Evolutionary conservation across 2,329 filamentous ascomycete genomes (phyloP), one percentile per base, ranked within the genome.

Genomic region (Helminthosporium solani): DNA sequence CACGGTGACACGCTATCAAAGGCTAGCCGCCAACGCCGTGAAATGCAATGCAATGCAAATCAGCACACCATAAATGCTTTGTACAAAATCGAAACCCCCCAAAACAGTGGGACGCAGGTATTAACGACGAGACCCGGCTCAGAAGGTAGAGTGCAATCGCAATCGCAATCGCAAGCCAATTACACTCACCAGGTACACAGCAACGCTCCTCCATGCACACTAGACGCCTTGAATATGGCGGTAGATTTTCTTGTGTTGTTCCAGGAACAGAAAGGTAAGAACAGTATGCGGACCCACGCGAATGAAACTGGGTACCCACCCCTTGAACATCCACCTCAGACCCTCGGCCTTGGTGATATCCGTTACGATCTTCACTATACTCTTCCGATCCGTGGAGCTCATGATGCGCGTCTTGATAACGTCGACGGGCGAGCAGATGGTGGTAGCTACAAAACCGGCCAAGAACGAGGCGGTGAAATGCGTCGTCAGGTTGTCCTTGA

Each of bases 381-480:
- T 75, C 53, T 80, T 70, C 28, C 70, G 71, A 52, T 80, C 64
- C 11, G 75, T 73, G 1, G 84, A 80, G 51, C 84, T 87, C 90
- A 95, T 95, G 61, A 95, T 82, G 19, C 88, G 78, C 8, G 90
- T 95, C 78, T 95, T 95, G 73, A 95, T 85, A 23, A 95, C 90
- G 69, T 95, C 90, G 40, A 95, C 85, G 0, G 90, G 90, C 46
- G 84, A 90, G 56, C 88, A 94, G 11, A 92, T 81, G 0, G 89
- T 94, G 1, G 90, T 92, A 3, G 90, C 90, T 6, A 90, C 85
- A 50, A 95, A 84, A 8, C 89, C 89, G 1, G 88, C 88, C 49
- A 91, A 72, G 59, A 94, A 84, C 0, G 83, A 88, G 2, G 89
- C 86, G 0, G 82, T 79, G 62, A 95, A 89, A 68, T 95, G 90